Percentiles rank a stretch among this genome's conserved stretches.
phyloP scores from a whole-genome alignment of 148 eudicot species.

The Fagopyrum tataricum region DNA sequence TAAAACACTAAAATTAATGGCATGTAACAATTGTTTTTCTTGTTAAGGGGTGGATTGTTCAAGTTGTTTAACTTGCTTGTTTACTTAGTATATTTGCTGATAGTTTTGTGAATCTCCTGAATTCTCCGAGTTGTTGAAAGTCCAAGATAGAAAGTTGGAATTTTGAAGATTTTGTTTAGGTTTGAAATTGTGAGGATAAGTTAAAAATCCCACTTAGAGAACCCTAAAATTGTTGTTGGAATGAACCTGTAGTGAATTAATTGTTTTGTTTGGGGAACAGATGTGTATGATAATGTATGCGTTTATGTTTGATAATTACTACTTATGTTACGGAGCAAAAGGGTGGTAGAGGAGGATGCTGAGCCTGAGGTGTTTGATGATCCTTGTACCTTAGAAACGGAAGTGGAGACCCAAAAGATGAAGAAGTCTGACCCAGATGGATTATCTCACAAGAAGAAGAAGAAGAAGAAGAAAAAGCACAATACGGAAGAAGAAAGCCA shows the following conservation, averaged over 20 bases:
- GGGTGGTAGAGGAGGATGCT: conserved; percentile 14
- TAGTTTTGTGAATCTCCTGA: no score
- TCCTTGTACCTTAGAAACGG: neutral
- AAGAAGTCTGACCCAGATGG: neutral
- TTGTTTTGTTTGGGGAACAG: neutral
- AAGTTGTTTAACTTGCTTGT: no score
- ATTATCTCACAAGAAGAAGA: conserved; percentile 29
- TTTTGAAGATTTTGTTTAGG: no score
- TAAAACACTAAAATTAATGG: no score
- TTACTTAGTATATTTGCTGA: no score
- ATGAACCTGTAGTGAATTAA: neutral
- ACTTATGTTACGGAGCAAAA: neutral
- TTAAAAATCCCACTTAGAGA: no score
- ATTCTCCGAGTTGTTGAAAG: no score
- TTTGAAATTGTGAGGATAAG: no score
- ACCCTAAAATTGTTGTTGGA: neutral
- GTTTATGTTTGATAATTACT: neutral
- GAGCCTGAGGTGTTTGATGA: conserved; percentile 26
- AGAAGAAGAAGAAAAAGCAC: conserved; percentile 44
- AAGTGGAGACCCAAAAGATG: neutral
- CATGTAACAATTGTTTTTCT: no score
- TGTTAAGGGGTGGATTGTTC: no score
- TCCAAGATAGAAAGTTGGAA: no score
- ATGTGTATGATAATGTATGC: neutral
- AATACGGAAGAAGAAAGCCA: conserved; percentile 26